A percentile compares a stretch with the other conserved stretches of the same genome.
Evolutionary conservation across 2,329 filamentous ascomycete species (phyloP).

Genomic region (Trichoderma hamatum): DNA sequence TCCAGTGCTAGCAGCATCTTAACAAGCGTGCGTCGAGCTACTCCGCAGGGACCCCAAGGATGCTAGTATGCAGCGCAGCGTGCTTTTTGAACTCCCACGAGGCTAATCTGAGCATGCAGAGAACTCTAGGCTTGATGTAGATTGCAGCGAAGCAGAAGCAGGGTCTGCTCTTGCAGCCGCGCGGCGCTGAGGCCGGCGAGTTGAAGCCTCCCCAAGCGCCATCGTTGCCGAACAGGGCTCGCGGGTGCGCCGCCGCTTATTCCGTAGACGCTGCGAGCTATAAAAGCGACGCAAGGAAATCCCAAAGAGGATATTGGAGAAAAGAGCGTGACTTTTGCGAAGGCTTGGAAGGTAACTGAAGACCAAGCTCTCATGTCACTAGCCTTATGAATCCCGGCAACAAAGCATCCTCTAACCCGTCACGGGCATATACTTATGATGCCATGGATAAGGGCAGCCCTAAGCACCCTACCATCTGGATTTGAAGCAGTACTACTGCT

Average conservation of each 20-base stretch:
- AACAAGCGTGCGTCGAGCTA: neutral
- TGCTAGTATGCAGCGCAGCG: neutral
- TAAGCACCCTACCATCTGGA: neutral
- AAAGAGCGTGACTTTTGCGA: neutral
- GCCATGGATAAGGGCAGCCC: neutral
- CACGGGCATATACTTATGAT: too few relatives aligned
- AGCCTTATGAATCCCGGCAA: neutral
- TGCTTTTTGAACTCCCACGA: neutral
- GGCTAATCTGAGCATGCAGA: neutral
- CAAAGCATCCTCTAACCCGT: neutral
- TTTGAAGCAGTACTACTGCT: neutral
- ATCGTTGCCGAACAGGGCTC: neutral
- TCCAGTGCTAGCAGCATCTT: neutral
- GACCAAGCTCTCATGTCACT: neutral
- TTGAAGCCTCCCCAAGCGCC: conserved; percentile 1
- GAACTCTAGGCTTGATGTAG: neutral
- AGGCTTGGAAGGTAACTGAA: neutral
- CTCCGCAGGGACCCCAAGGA: neutral
- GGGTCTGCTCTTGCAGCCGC: neutral
- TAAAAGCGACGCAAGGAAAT: conserved; percentile 2
- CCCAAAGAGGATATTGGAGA: neutral
- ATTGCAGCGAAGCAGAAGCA: neutral
- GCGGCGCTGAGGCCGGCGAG: neutral
- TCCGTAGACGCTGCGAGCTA: neutral
- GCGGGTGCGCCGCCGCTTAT: neutral